These are phyloP conservation scores for Cladorrhinum sp. DNA, from an alignment of 2,329 filamentous ascomycete species.

Conservation along the genomic window DNA sequence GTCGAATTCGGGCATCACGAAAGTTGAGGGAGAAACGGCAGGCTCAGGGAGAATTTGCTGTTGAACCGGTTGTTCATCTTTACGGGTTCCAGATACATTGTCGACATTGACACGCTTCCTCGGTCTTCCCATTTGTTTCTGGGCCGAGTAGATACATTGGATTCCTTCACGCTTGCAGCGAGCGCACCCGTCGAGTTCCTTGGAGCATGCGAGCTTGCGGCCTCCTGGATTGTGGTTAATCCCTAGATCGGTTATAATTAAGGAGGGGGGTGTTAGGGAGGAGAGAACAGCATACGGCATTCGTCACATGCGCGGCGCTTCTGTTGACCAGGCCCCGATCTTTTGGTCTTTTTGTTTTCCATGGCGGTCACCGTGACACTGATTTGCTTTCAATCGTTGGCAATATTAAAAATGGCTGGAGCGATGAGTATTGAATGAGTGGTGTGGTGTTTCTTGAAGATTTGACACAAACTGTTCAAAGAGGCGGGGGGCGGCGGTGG, in stretches of 20 bases:
- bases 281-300: conserved; percentile 53
- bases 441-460: no score
- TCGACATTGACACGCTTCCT: conserved; percentile 51
- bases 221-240: conserved; percentile 43
- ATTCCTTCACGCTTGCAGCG: conserved; percentile 58
- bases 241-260: background rate
- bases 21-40: conserved; percentile 1
- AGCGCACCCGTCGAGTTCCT: conserved; percentile 57
- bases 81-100: background rate
- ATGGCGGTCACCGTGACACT: background rate
- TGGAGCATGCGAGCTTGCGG: conserved; percentile 63
- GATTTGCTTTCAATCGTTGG: background rate
- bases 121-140: conserved; percentile 65
- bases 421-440: no score
- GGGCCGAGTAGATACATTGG: conserved; percentile 58
- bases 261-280: no score
- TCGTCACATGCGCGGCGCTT: conserved; percentile 65
- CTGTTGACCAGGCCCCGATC: conserved; percentile 20
- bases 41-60: background rate
- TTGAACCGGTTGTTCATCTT: conserved; percentile 11
- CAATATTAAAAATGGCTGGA: no score
- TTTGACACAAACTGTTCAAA: no score
- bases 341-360: conserved; percentile 7
- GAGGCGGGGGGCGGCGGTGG: background rate
- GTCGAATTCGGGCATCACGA: conserved; percentile 22